Base-by-base conservation (phyloP, 2,329 filamentous ascomycete species). In the Rhexocercosporidium sp. region DNA sequence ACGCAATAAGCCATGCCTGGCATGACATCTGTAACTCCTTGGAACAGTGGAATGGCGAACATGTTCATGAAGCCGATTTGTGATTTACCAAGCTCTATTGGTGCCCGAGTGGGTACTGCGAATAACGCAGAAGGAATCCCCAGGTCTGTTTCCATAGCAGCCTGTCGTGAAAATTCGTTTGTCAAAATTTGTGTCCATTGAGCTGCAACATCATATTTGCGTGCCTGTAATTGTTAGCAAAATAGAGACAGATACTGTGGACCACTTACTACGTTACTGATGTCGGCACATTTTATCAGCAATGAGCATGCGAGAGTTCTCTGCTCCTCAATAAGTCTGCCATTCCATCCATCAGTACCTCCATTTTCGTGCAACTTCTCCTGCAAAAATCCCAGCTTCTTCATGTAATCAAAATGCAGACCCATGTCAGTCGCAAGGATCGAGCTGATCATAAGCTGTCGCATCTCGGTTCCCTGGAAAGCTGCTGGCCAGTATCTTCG, bases 341-440 rank as follows among this genome's bases (percentile, higher is more conserved):
- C 88, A 68, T 90, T 91, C 94, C 93, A 97, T 9, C 86, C 87
- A 66, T 93, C 89, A 4, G 88, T 86, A 59, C 83, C 85, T 65
- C 88, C 84, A 72, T 88, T 90, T 46, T 88, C 87, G 47, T 88
- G 85, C 12, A 96, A 84, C 77, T 92, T 94, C 69, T 91, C 87
- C 78, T 97, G 93, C 61, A 97, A 80, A 70, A 90, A 89, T n/a
- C 87, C 88, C 47, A 98, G 83, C 77, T 91, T 92, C 75, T 90
- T 90, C 94, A 98, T 98, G 79, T 97, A 99, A 75, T 96, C 94
- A 74, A 97, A 97, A 79, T 99, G 96, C 7, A 97, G 81, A 8
- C 94, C 94, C 96, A 99, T 99, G 76, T 99, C 96, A 0, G 96
- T 99, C 2, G 96, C 93, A 27, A 99, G 82, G 67, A 99, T 98